A percentile compares a stretch with the other conserved stretches of the same genome.
Evolutionary conservation across 1,284 basidiomycete genomes (phyloP).

Genomic region (Trichosporon sp.): DNA sequence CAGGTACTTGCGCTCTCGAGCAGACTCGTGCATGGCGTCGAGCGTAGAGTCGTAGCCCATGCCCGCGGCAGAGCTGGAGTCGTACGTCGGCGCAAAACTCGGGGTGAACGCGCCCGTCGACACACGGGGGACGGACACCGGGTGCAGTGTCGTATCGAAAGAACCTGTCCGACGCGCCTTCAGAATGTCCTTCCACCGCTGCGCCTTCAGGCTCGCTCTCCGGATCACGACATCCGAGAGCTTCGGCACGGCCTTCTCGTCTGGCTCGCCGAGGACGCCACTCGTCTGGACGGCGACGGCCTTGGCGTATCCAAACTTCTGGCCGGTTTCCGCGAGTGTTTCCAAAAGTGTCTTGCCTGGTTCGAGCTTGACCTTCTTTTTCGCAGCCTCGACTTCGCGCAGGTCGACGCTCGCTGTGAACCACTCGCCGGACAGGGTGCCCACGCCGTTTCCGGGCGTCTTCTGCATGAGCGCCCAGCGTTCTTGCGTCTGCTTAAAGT

Average conservation of each 20-base stretch:
- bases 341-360: constrained; percentile 31
- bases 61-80: constrained; percentile 40
- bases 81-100: constrained; percentile 46
- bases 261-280: constrained; percentile 23
- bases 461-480: constrained; percentile 52
- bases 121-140: constrained; percentile 16
- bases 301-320: constrained; percentile 44
- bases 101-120: constrained; percentile 37
- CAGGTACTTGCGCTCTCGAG: constrained; percentile 32
- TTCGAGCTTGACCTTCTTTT: constrained; percentile 26
- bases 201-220: constrained; percentile 46
- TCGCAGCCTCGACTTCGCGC: constrained; percentile 36
- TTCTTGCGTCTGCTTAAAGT: constrained; percentile 27
- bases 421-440: constrained; percentile 43
- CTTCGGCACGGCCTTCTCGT: constrained; percentile 27
- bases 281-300: constrained; percentile 42
- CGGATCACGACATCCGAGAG: constrained; percentile 43
- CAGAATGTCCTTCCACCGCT: constrained; percentile 45
- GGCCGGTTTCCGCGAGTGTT: constrained; percentile 34
- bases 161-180: constrained; percentile 17
- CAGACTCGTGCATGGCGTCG: constrained; percentile 46
- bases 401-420: constrained; percentile 46
- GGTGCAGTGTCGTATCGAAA: constrained; percentile 20
- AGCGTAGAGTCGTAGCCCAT: constrained; percentile 45
- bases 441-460: constrained; percentile 30